Evolutionary conservation across 2,329 filamentous ascomycete species (phyloP).

Genomic region (Aphanocladium album): DNA sequence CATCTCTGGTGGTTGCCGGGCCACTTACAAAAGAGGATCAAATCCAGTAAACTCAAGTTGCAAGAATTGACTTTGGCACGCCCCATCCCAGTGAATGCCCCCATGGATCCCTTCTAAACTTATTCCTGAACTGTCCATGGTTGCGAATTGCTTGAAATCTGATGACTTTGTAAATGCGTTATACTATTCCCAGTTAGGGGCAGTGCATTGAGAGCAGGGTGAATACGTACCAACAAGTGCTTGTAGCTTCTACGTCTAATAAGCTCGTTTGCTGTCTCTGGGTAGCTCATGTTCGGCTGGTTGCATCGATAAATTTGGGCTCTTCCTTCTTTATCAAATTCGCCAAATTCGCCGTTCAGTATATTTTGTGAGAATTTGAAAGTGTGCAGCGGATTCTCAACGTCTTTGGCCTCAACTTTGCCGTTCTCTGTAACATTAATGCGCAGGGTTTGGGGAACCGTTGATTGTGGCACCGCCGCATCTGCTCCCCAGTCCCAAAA

Average conservation of each 20-base stretch:
- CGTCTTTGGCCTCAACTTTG: constrained; percentile 24
- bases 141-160: constrained; percentile 31
- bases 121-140: constrained; percentile 28
- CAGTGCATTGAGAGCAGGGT: background rate
- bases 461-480: constrained; percentile 38
- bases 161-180: constrained; percentile 33
- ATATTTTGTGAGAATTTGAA: constrained; percentile 43
- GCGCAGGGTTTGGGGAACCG: constrained; percentile 27
- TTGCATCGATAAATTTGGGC: constrained; percentile 37
- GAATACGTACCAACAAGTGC: constrained; percentile 35
- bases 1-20: background rate
- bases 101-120: constrained; percentile 42
- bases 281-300: constrained; percentile 31
- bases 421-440: constrained; percentile 38
- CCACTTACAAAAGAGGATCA: constrained; percentile 39
- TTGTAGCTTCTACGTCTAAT: constrained; percentile 31
- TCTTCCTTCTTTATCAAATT: constrained; percentile 24
- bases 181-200: constrained; percentile 29
- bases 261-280: constrained; percentile 31
- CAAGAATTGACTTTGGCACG: constrained; percentile 38
- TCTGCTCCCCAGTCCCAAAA: constrained; percentile 52
- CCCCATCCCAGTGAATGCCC: constrained; percentile 35
- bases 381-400: constrained; percentile 49
- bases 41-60: constrained; percentile 37
- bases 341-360: constrained; percentile 33